Evolutionary conservation across 257 asterid genomes (phyloP).

Genomic region (Echium plantagineum): DNA sequence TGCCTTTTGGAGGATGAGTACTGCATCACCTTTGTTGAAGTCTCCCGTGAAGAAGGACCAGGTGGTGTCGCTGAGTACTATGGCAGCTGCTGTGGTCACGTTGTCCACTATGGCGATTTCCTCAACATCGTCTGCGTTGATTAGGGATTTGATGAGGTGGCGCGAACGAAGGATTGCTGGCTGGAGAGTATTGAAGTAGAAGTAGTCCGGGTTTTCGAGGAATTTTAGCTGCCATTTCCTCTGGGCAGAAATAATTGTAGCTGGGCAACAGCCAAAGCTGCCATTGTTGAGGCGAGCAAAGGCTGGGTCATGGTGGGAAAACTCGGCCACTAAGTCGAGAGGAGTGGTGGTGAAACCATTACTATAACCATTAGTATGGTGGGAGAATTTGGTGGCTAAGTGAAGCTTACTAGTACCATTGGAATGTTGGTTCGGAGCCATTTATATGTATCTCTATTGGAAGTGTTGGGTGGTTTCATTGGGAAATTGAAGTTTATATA

Average conservation of each 20-base stretch:
- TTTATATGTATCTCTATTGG: too few species aligned
- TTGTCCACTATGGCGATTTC: conserved; percentile 81
- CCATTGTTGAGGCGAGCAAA: conserved; percentile 82
- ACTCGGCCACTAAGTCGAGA: conserved; percentile 45
- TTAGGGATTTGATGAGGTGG: conserved; percentile 34
- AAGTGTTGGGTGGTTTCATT: neutral
- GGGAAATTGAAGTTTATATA: neutral
- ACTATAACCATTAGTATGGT: neutral
- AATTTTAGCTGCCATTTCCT: conserved; percentile 51
- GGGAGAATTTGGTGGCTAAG: conserved; percentile 1
- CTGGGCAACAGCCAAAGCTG: conserved; percentile 85
- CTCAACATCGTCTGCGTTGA: conserved; percentile 64
- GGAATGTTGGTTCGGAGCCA: neutral
- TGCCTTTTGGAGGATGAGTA: conserved; percentile 66
- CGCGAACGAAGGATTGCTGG: conserved; percentile 52
- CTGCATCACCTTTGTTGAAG: conserved; percentile 52
- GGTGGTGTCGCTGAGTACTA: conserved; percentile 58
- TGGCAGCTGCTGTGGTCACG: conserved; percentile 89
- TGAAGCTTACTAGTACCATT: conserved; percentile 9
- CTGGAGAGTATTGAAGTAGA: conserved; percentile 52
- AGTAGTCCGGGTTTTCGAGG: conserved; percentile 75
- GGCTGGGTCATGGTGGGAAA: conserved; percentile 65
- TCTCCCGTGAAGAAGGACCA: conserved; percentile 43
- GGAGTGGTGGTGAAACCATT: conserved; percentile 13
- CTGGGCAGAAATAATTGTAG: conserved; percentile 64